Percentiles rank a stretch among this genome's conserved stretches.
Evolutionary conservation across 257 asterid species (phyloP).

Genomic region (Fraxinus pennsylvanica): DNA sequence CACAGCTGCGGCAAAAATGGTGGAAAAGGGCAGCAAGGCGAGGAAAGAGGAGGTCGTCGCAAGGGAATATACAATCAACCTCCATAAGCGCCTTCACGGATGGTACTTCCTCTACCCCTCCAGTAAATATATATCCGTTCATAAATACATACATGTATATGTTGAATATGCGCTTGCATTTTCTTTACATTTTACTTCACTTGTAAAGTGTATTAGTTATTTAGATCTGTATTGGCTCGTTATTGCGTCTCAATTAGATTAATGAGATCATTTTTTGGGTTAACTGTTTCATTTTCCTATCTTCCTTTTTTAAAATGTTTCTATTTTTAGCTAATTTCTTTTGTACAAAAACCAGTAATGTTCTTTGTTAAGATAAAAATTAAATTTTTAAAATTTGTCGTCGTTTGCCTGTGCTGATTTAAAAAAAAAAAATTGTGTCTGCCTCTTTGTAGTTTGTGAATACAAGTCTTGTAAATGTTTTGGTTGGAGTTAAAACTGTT

Average conservation of each 20-base stretch:
- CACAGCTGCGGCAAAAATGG: constrained; percentile 30
- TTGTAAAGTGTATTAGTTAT: not conserved
- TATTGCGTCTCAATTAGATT: not conserved
- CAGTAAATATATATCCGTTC: not conserved
- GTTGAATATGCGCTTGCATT: not conserved
- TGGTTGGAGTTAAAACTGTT: not conserved
- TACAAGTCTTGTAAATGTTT: not conserved
- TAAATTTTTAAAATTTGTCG: not conserved
- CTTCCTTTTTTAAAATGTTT: not conserved
- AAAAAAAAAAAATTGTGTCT: not conserved
- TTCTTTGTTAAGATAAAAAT: not conserved
- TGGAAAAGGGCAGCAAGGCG: constrained; percentile 35
- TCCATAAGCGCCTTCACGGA: constrained; percentile 47
- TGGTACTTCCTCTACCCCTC: constrained; percentile 25
- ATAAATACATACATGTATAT: not conserved
- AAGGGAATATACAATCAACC: constrained; percentile 49
- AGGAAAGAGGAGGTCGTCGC: constrained; percentile 52
- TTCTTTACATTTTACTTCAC: not conserved
- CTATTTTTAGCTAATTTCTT: not conserved
- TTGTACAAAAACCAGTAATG: not conserved
- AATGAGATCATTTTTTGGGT: not conserved
- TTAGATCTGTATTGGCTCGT: not conserved
- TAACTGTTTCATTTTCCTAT: not conserved
- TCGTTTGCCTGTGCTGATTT: not conserved
- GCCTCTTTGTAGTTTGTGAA: not conserved